phyloP scores from a whole-genome alignment of 768 basidiomycete genomes.

The Xerocomellus dryophilus region DNA sequence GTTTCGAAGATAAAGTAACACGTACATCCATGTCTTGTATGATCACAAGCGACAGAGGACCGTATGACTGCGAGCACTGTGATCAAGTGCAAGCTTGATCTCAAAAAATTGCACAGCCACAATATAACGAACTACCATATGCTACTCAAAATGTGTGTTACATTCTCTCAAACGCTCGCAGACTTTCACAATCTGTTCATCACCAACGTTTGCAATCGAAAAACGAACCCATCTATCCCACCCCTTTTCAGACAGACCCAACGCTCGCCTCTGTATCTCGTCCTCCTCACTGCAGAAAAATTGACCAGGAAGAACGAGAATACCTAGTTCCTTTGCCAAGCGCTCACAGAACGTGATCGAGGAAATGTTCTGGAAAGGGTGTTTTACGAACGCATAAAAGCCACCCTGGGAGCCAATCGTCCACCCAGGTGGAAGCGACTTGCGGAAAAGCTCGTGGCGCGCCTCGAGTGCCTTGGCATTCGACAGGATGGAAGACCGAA shows the following conservation, averaged over 20 bases:
- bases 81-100: background rate
- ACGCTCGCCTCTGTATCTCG: slow-evolving; percentile 14
- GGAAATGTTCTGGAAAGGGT: slow-evolving; percentile 50
- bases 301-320: slow-evolving; percentile 60
- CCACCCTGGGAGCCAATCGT: slow-evolving; percentile 61
- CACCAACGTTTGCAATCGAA: slow-evolving; percentile 77
- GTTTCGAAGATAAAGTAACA: background rate
- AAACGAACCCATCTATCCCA: slow-evolving; percentile 70
- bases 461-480: slow-evolving; percentile 47
- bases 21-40: slow-evolving; percentile 18
- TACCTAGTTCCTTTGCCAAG: slow-evolving; percentile 60
- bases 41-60: too few species aligned
- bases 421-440: slow-evolving; percentile 53
- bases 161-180: slow-evolving; percentile 50
- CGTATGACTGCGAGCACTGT: too few species aligned
- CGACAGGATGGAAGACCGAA: slow-evolving; percentile 50
- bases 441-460: slow-evolving; percentile 57
- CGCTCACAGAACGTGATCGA: slow-evolving; percentile 55
- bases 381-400: slow-evolving; percentile 75
- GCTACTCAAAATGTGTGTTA: slow-evolving; percentile 38
- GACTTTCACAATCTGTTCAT: slow-evolving; percentile 51
- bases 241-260: slow-evolving; percentile 33
- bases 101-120: slow-evolving; percentile 3
- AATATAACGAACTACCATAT: background rate
- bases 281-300: slow-evolving; percentile 47